Conservation (phyloP, 257 asterid species). For the Haberlea rhodopensis region DNA sequence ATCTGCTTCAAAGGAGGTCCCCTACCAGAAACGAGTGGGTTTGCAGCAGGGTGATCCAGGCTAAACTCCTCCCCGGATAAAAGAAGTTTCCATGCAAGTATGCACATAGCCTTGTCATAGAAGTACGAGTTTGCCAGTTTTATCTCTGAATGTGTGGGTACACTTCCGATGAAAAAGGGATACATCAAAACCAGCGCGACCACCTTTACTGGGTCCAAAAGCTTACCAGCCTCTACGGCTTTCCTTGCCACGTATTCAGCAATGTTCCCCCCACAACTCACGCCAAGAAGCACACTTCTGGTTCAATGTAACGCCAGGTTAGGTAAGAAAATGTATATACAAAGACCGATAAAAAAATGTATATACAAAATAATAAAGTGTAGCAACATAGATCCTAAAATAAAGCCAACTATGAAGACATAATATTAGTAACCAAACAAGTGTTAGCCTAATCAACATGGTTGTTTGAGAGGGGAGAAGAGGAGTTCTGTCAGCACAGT, state of each 20-base stretch:
- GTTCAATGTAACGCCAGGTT: constrained; percentile 13
- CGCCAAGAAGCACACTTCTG: constrained; percentile 98
- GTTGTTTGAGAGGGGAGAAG: neutral
- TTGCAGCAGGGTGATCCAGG: constrained; percentile 72
- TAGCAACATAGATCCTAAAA: neutral
- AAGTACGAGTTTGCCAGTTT: constrained; percentile 63
- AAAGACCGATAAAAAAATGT: too few relatives aligned
- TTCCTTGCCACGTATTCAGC: constrained; percentile 72
- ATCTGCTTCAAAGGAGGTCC: constrained; percentile 48
- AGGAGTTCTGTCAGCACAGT: neutral
- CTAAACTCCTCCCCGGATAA: constrained; percentile 50
- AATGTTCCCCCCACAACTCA: constrained; percentile 90
- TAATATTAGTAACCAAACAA: neutral
- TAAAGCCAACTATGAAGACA: constrained; percentile 8
- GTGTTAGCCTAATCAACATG: constrained; percentile 4
- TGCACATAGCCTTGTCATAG: constrained; percentile 59
- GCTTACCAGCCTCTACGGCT: constrained; percentile 76
- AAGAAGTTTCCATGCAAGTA: constrained; percentile 82
- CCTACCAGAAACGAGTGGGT: constrained; percentile 49
- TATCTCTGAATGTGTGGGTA: constrained; percentile 59
- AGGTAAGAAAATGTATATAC: constrained; percentile 9
- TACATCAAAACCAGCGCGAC: constrained; percentile 84
- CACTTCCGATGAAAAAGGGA: constrained; percentile 78
- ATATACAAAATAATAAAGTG: neutral
- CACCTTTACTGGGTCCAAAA: constrained; percentile 62